These are phyloP conservation scores for Rhinocladiella similis DNA, from an alignment of 2,329 filamentous ascomycete species.

Conservation along the genomic window DNA sequence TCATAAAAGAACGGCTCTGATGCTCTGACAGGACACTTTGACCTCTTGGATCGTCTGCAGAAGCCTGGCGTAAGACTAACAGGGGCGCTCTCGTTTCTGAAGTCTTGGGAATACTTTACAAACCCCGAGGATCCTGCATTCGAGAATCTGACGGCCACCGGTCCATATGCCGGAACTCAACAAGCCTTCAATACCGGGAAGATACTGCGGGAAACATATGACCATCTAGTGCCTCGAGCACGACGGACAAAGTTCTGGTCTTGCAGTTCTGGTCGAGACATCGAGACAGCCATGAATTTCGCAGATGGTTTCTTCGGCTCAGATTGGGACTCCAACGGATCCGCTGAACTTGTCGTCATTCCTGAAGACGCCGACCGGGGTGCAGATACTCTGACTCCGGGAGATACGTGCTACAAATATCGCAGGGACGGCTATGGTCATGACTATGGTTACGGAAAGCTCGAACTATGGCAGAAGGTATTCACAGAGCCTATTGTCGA, in stretches of 20 bases:
- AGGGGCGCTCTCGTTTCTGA: conserved; percentile 56
- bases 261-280: conserved; percentile 54
- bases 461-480: conserved; percentile 46
- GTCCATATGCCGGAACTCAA: conserved; percentile 57
- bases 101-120: conserved; percentile 57
- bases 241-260: conserved; percentile 53
- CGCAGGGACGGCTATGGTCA: conserved; percentile 47
- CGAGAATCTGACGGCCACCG: conserved; percentile 56
- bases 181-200: conserved; percentile 56
- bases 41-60: conserved; percentile 50
- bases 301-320: conserved; percentile 56
- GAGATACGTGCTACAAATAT: conserved; percentile 45
- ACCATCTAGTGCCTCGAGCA: conserved; percentile 42
- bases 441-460: conserved; percentile 50
- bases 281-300: conserved; percentile 58
- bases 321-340: conserved; percentile 40
- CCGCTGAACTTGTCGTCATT: conserved; percentile 51
- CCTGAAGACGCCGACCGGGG: conserved; percentile 52
- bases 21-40: conserved; percentile 43
- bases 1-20: neutral
- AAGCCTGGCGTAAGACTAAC: conserved; percentile 42
- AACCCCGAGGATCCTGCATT: conserved; percentile 42
- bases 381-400: conserved; percentile 58
- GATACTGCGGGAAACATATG: conserved; percentile 55
- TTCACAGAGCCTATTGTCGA: conserved; percentile 51